Conservation (phyloP, 768 basidiomycete genomes). For the Naganishia vaughanmartiniae region DNA sequence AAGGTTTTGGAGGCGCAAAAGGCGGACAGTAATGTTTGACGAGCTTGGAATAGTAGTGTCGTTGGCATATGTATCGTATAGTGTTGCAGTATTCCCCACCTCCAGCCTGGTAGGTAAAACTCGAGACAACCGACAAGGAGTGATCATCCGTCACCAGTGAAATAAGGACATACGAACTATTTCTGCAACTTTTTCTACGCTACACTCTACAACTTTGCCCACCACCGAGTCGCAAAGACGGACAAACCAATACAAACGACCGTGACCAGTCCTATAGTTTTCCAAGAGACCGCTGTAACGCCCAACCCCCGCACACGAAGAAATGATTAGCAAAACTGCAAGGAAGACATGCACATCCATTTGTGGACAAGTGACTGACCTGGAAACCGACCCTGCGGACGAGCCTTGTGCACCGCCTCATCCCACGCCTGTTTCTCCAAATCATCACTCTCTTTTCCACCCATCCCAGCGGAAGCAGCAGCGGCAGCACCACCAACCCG, state of each 20-base stretch:
- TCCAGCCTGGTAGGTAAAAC: no score
- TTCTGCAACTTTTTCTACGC: not conserved
- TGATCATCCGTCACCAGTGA: not conserved
- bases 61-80: no score
- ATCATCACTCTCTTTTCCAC: slow-evolving; percentile 27
- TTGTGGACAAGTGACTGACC: not conserved
- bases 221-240: not conserved
- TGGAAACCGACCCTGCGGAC: slow-evolving; percentile 8
- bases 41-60: no score
- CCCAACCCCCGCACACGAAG: not conserved
- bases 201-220: not conserved
- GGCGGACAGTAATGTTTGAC: no score
- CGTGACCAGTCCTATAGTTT: slow-evolving; percentile 8
- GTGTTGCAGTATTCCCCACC: no score
- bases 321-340: not conserved
- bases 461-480: slow-evolving; percentile 4
- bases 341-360: not conserved
- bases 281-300: slow-evolving; percentile 6
- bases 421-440: slow-evolving; percentile 20
- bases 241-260: slow-evolving; percentile 14
- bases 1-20: no score
- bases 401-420: not conserved
- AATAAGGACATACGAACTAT: not conserved
- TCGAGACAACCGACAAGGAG: no score
- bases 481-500: not conserved